Evolutionary conservation across 106 monocot species (phyloP).

Genomic region (Dioscorea dumetorum): DNA sequence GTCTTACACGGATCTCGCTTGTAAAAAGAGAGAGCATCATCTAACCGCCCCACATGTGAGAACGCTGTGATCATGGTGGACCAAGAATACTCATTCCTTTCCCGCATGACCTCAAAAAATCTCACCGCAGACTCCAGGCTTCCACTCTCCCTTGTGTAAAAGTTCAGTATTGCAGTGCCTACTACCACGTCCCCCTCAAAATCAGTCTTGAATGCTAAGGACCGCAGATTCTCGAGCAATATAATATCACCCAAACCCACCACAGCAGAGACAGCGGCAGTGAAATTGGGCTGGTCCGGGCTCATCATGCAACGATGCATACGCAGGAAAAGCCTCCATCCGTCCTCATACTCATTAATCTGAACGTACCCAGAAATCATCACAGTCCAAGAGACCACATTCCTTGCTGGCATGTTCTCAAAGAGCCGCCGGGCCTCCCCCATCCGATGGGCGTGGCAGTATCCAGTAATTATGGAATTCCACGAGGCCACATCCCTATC

Average conservation of each 20-base stretch:
- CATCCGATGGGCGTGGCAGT: constrained; percentile 38
- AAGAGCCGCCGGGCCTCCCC: constrained; percentile 32
- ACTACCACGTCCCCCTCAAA: constrained; percentile 60
- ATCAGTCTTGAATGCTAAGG: constrained; percentile 38
- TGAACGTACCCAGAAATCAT: constrained; percentile 67
- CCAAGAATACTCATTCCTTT: constrained; percentile 62
- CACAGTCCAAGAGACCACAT: constrained; percentile 61
- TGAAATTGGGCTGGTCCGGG: constrained; percentile 48
- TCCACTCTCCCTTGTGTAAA: constrained; percentile 25
- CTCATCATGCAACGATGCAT: constrained; percentile 24
- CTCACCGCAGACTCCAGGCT: constrained; percentile 27
- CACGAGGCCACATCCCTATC: constrained; percentile 39
- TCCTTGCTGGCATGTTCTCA: constrained; percentile 29
- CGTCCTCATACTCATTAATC: constrained; percentile 26
- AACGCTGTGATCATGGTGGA: constrained; percentile 53
- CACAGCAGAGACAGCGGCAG: constrained; percentile 30
- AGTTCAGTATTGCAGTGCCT: constrained; percentile 53
- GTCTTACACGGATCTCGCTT: constrained; percentile 47
- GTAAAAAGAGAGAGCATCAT: constrained; percentile 33
- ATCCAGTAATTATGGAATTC: constrained; percentile 69
- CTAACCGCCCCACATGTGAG: constrained; percentile 34
- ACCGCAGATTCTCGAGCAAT: constrained; percentile 42
- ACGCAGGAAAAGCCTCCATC: constrained; percentile 24
- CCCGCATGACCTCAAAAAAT: constrained; percentile 51
- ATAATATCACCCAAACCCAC: constrained; percentile 23